Evolutionary conservation across 1,284 basidiomycete genomes (phyloP).

Genomic region (Microbotryum silenes-acaulis): DNA sequence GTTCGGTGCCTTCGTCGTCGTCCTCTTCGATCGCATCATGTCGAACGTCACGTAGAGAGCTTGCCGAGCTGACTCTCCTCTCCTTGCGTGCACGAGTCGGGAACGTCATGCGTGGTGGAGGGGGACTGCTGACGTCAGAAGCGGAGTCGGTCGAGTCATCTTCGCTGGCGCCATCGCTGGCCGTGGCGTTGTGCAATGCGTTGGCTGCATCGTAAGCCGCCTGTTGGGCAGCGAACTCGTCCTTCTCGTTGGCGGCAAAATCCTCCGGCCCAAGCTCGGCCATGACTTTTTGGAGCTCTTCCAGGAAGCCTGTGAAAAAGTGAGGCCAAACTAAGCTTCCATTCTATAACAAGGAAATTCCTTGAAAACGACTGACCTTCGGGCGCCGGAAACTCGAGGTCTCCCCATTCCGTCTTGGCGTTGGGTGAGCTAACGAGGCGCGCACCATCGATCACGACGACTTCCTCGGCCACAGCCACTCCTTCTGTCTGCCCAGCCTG

Average conservation of each 20-base stretch:
- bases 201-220: conserved; percentile 8
- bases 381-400: conserved; percentile 16
- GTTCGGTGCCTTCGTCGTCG: conserved; percentile 4
- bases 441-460: neutral
- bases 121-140: no score
- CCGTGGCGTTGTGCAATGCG: conserved; percentile 1
- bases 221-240: conserved; percentile 12
- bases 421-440: neutral
- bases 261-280: conserved; percentile 15
- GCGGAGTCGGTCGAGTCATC: no score
- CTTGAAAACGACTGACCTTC: conserved; percentile 3
- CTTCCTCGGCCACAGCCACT: neutral
- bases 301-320: conserved; percentile 8
- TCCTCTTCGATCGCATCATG: conserved; percentile 5
- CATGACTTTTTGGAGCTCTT: conserved; percentile 20
- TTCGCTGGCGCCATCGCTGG: no score
- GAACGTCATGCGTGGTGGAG: no score
- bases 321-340: neutral
- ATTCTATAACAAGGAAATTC: rapidly evolving
- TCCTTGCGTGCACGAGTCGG: no score
- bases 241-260: conserved; percentile 7
- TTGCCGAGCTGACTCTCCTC: neutral
- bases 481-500: neutral
- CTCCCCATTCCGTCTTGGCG: conserved; percentile 20
- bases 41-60: neutral